Base-by-base conservation (phyloP, 441 rosid species). In the Sinapis alba region DNA sequence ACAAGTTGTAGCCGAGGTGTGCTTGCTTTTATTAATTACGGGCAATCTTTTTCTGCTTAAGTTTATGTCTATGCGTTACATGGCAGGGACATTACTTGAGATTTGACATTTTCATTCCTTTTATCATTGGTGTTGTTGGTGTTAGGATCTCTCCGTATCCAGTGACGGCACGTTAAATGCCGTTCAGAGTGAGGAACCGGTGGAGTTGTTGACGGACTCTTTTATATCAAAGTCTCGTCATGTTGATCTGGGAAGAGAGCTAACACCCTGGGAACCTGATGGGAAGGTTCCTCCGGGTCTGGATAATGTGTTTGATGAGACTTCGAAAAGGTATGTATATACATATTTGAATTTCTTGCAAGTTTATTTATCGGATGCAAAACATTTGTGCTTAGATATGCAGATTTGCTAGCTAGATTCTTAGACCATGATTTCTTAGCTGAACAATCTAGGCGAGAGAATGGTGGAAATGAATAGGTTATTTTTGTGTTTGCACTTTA, bases 1-100 rank as follows among this genome's bases (percentile, higher is more conserved):
- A 79, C 97, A 93, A 90, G 88, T 96, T 83, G 69, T 87, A 76
- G 97, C 97, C 11, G 89, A 93, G 98, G 99, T 96, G 80, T 79
- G 62, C 43, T 34, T n/a, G n/a, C n/a, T n/a, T n/a, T n/a, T n/a
- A n/a, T n/a, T n/a, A n/a, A n/a, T n/a, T n/a, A n/a, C n/a, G n/a
- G n/a, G n/a, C n/a, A n/a, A n/a, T n/a, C n/a, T 24, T 61, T 15
- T 76, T 36, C 36, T 59, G 45, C 10, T 56, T 62, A 38, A 3
- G 16, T 63, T 61, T 45, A 54, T 68, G 71, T 54, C 41, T 27
- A 21, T 53, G 61, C 24, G 15, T 50, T 47, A 59, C 72, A 26
- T 77, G 62, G 62, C 62, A 57, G 45, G 54, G 64, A 59, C 47
- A 65, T 62, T 56, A 53, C 74, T 26, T 34, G 19, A 63, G 28